A percentile compares a stretch with the other conserved stretches of the same genome.
Evolutionary conservation across 352 stramenopile species (phyloP).

Genomic region (Globisporangium echinulatum): DNA sequence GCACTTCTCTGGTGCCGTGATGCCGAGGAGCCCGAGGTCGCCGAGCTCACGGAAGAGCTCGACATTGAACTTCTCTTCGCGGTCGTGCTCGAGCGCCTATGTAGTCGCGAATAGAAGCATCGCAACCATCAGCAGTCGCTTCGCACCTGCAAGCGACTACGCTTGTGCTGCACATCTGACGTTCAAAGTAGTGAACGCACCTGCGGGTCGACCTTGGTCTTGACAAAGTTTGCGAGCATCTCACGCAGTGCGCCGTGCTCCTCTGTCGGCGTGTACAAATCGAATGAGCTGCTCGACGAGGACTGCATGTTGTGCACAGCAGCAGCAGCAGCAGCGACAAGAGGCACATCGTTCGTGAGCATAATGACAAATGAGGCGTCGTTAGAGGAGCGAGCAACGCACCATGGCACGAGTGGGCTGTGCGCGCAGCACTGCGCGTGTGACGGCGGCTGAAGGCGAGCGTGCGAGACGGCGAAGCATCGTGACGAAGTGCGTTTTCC

Average conservation of each 20-base stretch:
- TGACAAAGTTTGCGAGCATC: conserved; percentile 92
- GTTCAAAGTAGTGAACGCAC: conserved; percentile 10
- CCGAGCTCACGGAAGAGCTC: conserved; percentile 93
- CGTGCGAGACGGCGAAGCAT: conserved; percentile 22
- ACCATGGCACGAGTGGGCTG: conserved; percentile 5
- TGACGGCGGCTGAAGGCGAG: conserved; percentile 13
- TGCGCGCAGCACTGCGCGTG: conserved; percentile 3
- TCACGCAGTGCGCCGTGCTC: conserved; percentile 87
- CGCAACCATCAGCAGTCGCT: background rate
- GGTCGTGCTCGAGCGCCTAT: conserved; percentile 91
- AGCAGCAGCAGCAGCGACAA: background rate
- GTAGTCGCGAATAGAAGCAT: background rate
- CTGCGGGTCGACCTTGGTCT: conserved; percentile 97
- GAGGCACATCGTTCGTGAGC: background rate
- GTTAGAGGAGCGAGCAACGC: background rate
- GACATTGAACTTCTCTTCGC: conserved; percentile 97
- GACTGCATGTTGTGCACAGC: conserved; percentile 1
- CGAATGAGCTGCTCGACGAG: conserved; percentile 24
- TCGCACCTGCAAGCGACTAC: background rate
- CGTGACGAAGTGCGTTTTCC: background rate
- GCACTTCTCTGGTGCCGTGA: conserved; percentile 94
- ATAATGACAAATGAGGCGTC: background rate
- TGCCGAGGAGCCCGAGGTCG: conserved; percentile 93
- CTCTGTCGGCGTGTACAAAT: conserved; percentile 86
- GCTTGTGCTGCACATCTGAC: too few relatives aligned